Conservation (phyloP, 1,284 basidiomycete species). For the Trametes pubescens region DNA sequence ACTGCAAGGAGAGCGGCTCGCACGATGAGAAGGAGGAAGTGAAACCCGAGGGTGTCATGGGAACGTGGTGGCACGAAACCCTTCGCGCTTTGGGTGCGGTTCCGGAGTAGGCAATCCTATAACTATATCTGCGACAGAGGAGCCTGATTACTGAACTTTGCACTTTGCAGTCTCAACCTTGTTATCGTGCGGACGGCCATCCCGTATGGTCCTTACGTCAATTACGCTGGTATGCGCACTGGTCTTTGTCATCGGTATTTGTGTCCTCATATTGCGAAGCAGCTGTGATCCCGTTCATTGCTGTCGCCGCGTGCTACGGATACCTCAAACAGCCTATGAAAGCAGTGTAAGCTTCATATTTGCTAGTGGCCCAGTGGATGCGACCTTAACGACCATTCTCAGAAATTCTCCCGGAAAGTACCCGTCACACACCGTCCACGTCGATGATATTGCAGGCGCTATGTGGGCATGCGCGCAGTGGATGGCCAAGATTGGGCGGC, state of each 20-base stretch:
- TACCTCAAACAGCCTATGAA: conserved; percentile 89
- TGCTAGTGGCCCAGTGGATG: conserved; percentile 6
- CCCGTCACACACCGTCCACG: conserved; percentile 82
- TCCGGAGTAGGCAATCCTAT: conserved; percentile 57
- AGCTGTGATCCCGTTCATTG: conserved; percentile 56
- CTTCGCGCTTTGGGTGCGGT: conserved; percentile 81
- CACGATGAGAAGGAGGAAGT: conserved; percentile 80
- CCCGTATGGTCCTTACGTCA: conserved; percentile 79
- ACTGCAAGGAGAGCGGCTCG: conserved; percentile 71
- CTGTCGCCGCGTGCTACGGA: conserved; percentile 85
- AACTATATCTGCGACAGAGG: conserved; percentile 2
- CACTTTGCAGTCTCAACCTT: conserved; percentile 70
- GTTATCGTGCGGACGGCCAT: conserved; percentile 79
- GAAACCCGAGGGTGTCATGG: conserved; percentile 76
- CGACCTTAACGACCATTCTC: conserved; percentile 18
- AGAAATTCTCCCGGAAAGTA: conserved; percentile 85
- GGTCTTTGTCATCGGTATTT: background rate
- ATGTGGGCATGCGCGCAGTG: conserved; percentile 80
- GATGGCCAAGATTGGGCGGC: conserved; percentile 69
- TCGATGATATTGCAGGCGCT: conserved; percentile 79
- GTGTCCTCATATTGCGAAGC: conserved; percentile 40
- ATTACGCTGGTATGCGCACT: conserved; percentile 56
- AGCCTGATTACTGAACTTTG: conserved; percentile 4
- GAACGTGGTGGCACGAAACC: conserved; percentile 92
- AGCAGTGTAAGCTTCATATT: conserved; percentile 60